Conservation (phyloP, 2,329 filamentous ascomycete species). For the Zasmidium cellare region DNA sequence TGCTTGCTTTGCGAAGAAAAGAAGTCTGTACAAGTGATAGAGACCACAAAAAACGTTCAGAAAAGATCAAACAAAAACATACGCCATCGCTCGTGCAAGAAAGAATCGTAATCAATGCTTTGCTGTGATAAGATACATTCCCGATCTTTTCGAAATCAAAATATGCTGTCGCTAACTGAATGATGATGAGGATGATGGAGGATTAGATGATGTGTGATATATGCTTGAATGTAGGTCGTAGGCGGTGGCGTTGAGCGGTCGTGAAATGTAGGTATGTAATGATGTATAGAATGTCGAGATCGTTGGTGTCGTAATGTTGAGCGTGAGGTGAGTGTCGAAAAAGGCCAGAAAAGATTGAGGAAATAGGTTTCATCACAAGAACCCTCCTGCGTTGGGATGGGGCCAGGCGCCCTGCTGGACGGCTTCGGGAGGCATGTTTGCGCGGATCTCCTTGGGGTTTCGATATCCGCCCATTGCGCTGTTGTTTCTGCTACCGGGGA, state of each 20-base stretch:
- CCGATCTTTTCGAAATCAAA: not conserved
- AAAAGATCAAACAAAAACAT: not conserved
- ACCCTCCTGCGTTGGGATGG: constrained; percentile 26
- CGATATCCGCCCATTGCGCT: constrained; percentile 32
- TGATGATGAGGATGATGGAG: no score
- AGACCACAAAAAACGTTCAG: not conserved
- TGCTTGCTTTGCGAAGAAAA: not conserved
- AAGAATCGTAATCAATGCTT: constrained; percentile 1
- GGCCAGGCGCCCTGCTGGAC: constrained; percentile 45
- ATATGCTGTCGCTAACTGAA: not conserved
- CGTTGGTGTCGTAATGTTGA: no score
- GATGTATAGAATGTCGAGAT: not conserved
- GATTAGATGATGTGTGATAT: no score
- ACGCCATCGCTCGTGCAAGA: constrained; percentile 19
- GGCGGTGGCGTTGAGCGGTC: not conserved
- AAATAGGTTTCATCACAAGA: constrained; percentile 25
- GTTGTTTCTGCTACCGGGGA: constrained; percentile 20
- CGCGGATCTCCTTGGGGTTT: constrained; percentile 48
- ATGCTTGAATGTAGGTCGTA: not conserved
- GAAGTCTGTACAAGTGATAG: not conserved
- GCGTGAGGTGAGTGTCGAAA: not conserved
- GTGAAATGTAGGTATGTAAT: not conserved
- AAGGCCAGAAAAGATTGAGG: no score
- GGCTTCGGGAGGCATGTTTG: constrained; percentile 51
- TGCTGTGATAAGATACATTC: not conserved